phyloP scores from a whole-genome alignment of 2,329 filamentous ascomycete species.

The Atkinsonella hypoxylon region DNA sequence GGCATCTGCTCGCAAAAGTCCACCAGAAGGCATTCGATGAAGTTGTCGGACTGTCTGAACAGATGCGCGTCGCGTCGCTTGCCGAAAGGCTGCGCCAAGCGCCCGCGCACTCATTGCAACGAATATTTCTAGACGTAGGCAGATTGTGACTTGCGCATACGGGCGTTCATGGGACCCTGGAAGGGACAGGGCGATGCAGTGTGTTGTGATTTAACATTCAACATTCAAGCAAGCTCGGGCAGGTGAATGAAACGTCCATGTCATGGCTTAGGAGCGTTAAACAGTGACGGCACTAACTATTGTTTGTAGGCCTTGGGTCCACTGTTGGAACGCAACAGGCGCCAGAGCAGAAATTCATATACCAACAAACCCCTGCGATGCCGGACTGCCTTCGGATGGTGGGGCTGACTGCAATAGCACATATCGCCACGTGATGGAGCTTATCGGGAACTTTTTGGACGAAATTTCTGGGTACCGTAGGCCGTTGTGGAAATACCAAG shows the following conservation, averaged over 20 bases:
- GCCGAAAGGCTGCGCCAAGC: constrained; percentile 59
- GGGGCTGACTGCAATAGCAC: neutral
- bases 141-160: constrained; percentile 1
- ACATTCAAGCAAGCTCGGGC: neutral
- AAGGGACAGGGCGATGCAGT: neutral
- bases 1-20: constrained; percentile 55
- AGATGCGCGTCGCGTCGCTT: constrained; percentile 50
- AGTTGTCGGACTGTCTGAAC: constrained; percentile 48
- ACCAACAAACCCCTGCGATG: neutral
- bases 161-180: neutral
- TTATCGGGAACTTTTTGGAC: constrained; percentile 17
- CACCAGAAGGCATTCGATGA: constrained; percentile 55
- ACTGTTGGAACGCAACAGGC: neutral
- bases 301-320: neutral
- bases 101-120: constrained; percentile 24
- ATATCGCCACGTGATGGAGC: constrained; percentile 7
- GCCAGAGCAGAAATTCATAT: too few relatives aligned
- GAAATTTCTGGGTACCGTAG: constrained; percentile 24
- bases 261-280: neutral
- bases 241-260: neutral
- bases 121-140: neutral
- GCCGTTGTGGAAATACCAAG: constrained; percentile 3
- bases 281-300: neutral
- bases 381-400: neutral
- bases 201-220: neutral